Evolutionary conservation across 345 rosid genomes (phyloP), one percentile per base, ranked within the genome.

Genomic region (Boechera stricta): DNA sequence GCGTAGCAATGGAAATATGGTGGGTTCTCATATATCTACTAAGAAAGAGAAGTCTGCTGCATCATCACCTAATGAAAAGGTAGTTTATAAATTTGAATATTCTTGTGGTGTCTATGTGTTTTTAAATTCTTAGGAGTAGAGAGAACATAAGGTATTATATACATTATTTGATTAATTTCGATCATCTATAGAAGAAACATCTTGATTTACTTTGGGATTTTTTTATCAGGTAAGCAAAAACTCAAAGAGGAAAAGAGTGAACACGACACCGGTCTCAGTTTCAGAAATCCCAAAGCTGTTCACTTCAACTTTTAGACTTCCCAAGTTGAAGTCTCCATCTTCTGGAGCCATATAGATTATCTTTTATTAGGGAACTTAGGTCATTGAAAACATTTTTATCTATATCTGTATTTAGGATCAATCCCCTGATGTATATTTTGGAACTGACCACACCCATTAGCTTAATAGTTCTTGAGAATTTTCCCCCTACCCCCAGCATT

Each of bases 321-420:
- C 98, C 72, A 93, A 88, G 82, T 83, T 91, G 83, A 93, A 93
- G 89, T 57, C 69, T 59, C 71, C 86, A 38, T 51, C 84, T 62
- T 57, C 81, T 67, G 68, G 45, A 80, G 72, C 76, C 48, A 48
- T 55, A 47, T 69, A 74, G 68, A 64, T 47, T 24, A 42, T 63
- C 29, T 44, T 35, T 36, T 21, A 15, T 44, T 59, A 69, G 70
- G n/a, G 11, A 56, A 35, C 42, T 54, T 62, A 69, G 57, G 51
- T 24, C n/a, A 38, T 12, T 38, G 49, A 39, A 60, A 29, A 66
- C 73, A 63, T 64, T 68, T 39, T 78, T 57, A 72, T 15, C 64
- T 51, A 59, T 78, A 59, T 78, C 9, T 77, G 67, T 71, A 64
- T 64, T 75, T 75, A 75, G 73, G 61, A 48, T 58, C 52, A 57